Base-by-base conservation (phyloP, 2,329 filamentous ascomycete genomes). In the Curvularia hawaiiensis region DNA sequence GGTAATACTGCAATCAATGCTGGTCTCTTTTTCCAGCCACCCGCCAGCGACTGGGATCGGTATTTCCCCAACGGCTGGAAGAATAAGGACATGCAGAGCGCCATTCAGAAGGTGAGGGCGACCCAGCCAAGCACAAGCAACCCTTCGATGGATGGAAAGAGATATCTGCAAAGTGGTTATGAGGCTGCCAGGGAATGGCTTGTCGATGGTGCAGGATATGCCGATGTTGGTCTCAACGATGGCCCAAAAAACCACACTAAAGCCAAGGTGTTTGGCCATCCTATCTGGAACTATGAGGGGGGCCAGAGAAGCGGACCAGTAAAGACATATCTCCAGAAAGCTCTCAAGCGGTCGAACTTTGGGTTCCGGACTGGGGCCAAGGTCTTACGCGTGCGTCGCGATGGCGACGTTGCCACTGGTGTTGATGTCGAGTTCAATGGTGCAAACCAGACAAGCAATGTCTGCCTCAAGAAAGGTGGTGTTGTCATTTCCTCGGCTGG, bases 1-100 rank as follows among this genome's bases (percentile, higher is more conserved):
- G 83, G 83, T 9, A 79, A 78, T 55, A 82, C 79, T 46, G 82
- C 83, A 10, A 82, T 85, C 69, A 85, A 85, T 54, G 83, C 82
- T 6, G 82, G 82, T 9, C 67, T 84, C 1, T 84, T 79, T 67
- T 83, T 84, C 59, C 78, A 84, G 58, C 82, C 83, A 6, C 82
- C 82, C 0, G 78, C 80, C 1, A 80, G 79, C 1, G 83, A 85
- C 60, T 84, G 80, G 75, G 80, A 84, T 62, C 68, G 77, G 8
- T 83, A 82, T 49, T 79, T 80, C 51, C 81, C 81, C 0, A 59
- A 69, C 0, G 80, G 79, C 14, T 85, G 83, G 83, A 83, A 83
- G 65, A 80, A 77, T 44, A 67, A 65, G 1, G 82, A 84, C 56
- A 79, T 85, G 61, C 62, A 76, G 43, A 66, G 64, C n/a, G 80